Evolutionary conservation across 306 rosid species (phyloP), one percentile per base, ranked within the genome.

Genomic region (Lathyrus oleraceus): DNA sequence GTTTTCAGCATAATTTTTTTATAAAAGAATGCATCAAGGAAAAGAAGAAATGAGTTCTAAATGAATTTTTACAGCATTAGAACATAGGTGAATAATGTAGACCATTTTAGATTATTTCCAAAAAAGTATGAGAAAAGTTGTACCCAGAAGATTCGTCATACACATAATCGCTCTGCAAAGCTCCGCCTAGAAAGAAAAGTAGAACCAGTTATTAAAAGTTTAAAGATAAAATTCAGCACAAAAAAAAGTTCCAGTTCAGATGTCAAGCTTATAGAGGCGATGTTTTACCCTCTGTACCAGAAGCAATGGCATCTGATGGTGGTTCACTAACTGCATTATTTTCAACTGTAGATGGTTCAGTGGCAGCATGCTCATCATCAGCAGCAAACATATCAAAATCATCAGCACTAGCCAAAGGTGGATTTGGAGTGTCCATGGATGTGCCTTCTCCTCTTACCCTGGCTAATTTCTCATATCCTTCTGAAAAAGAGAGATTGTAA

Each of bases 371-470:
- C 53, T 78, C 90, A 57, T 86, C 91, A 53, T 87, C 96, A n/a
- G 86, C 90, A 1, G 79, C 97, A 76, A 91, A 91, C 85, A 91
- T 91, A 82, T 91, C 97, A 75, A 13, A 90, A 2, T 81, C 85
- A 65, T 80, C 95, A 17, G 47, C 82, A 73, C 76, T 70, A 5
- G 83, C 56, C 36, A 44, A 69, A 65, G 58, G 73, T 48, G 73
- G 70, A 56, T 74, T 61, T 47, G 85, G 76, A 32, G 76, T 59
- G 53, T 61, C 68, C n/a, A 9, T 21, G 56, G 79, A 76, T 9
- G 76, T 25, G 16, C 87, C 89, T 64, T 73, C 84, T 27, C 77
- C 83, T 82, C 76, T 87, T 71, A 81, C 90, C 64, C 57, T 78
- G 14, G 83, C 89, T 59, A 91, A 64, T 53, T 51, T 87, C 78